These are phyloP conservation scores for Adiantum capillusveneris DNA, from an alignment of 75 land plant genomes.

Conservation along the genomic window DNA sequence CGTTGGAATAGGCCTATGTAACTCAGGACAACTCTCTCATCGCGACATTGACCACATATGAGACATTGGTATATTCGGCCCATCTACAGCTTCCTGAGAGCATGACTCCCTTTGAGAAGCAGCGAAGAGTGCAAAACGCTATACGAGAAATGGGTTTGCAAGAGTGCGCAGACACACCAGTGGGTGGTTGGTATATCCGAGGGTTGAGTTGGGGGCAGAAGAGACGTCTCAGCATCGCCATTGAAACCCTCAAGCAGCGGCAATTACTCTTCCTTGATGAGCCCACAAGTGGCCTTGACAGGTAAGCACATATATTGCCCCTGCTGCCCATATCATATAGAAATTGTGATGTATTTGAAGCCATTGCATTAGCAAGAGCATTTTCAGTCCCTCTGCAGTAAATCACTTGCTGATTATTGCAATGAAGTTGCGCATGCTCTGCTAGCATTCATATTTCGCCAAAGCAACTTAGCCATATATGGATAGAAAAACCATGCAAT, in stretches of 20 bases:
- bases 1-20: slow-evolving; percentile 98
- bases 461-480: too few relatives aligned
- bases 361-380: too few relatives aligned
- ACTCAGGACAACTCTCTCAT: slow-evolving; percentile 87
- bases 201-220: too few relatives aligned
- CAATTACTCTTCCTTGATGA: slow-evolving; percentile 82
- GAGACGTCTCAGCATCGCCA: slow-evolving; percentile 88
- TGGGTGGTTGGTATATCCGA: slow-evolving; percentile 99
- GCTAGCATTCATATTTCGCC: too few relatives aligned
- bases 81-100: slow-evolving; percentile 59
- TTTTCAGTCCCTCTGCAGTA: too few relatives aligned
- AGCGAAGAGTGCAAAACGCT: slow-evolving; percentile 65
- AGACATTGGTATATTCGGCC: slow-evolving; percentile 75
- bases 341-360: too few relatives aligned
- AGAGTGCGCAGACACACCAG: slow-evolving; percentile 85
- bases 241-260: slow-evolving; percentile 86
- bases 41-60: slow-evolving; percentile 80
- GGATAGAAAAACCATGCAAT: too few relatives aligned
- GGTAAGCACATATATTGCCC: too few relatives aligned
- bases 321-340: too few relatives aligned
- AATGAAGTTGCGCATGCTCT: too few relatives aligned
- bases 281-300: too few relatives aligned
- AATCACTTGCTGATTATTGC: too few relatives aligned
- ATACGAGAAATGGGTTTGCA: slow-evolving; percentile 91
- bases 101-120: slow-evolving; percentile 64